These are phyloP conservation scores for Russula vinacea DNA, from an alignment of 768 basidiomycete species.

Conservation along the genomic window DNA sequence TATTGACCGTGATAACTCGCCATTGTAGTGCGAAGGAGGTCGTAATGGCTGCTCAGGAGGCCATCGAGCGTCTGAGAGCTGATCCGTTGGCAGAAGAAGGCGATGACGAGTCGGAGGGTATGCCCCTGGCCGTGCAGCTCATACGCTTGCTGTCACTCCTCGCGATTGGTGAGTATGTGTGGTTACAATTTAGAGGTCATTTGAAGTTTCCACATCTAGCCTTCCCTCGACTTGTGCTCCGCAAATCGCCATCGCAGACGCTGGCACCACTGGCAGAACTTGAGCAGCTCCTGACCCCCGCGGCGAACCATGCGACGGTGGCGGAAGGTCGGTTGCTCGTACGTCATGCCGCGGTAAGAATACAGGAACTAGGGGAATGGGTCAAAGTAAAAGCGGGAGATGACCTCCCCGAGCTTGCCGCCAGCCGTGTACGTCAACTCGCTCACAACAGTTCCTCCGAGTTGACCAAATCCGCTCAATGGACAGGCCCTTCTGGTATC, in stretches of 20 bases:
- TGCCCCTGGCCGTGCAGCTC: constrained; percentile 28
- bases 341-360: constrained; percentile 11
- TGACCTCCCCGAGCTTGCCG: constrained; percentile 15
- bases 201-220: constrained; percentile 24
- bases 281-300: constrained; percentile 13
- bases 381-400: constrained; percentile 6
- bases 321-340: constrained; percentile 22
- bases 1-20: constrained; percentile 38
- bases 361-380: constrained; percentile 22
- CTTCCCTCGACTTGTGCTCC: constrained; percentile 31
- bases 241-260: constrained; percentile 21
- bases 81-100: constrained; percentile 28
- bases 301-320: constrained; percentile 7
- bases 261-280: constrained; percentile 22
- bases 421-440: constrained; percentile 19
- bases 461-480: neutral
- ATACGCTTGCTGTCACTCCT: constrained; percentile 32
- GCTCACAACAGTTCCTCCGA: neutral
- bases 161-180: constrained; percentile 26
- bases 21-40: constrained; percentile 43
- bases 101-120: constrained; percentile 3
- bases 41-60: constrained; percentile 43
- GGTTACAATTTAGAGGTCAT: neutral
- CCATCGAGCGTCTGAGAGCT: constrained; percentile 36
- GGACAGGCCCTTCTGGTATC: constrained; percentile 23